Percentiles rank a stretch among this genome's conserved stretches.
Evolutionary conservation across 2,329 filamentous ascomycete genomes (phyloP).

Genomic region (Cladosporium sp.): DNA sequence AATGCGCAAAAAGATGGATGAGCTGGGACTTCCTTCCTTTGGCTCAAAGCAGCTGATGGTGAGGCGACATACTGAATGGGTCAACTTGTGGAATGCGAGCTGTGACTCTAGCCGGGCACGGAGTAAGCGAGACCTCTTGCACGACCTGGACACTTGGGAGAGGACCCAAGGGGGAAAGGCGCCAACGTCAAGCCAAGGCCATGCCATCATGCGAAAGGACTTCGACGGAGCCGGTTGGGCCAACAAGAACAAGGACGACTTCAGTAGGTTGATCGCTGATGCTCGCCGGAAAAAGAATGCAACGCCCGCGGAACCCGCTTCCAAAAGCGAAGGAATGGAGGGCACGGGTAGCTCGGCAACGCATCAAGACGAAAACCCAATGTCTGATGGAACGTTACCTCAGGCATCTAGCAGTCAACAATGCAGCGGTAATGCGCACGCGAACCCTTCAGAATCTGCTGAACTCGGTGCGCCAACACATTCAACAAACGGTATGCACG

Average conservation of each 20-base stretch:
- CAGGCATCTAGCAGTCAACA: too few relatives aligned
- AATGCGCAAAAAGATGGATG: conserved; percentile 72
- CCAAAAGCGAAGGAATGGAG: too few relatives aligned
- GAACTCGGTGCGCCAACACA: too few relatives aligned
- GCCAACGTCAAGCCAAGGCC: conserved; percentile 32
- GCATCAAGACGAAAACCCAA: too few relatives aligned
- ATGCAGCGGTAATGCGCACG: too few relatives aligned
- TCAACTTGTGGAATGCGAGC: conserved; percentile 94
- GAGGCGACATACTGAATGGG: conserved; percentile 82
- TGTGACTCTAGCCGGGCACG: conserved; percentile 76
- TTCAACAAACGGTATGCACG: too few relatives aligned
- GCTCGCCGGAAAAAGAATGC: conserved; percentile 53
- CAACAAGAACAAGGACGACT: conserved; percentile 64
- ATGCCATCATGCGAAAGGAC: conserved; percentile 70
- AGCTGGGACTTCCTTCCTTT: conserved; percentile 67
- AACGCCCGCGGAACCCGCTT: conserved; percentile 8
- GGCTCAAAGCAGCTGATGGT: conserved; percentile 67
- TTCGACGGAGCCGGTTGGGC: conserved; percentile 79
- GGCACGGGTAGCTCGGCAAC: too few relatives aligned
- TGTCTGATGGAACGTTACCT: too few relatives aligned
- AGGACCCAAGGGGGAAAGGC: conserved; percentile 65
- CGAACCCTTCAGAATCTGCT: too few relatives aligned
- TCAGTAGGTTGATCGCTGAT: conserved; percentile 70
- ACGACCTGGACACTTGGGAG: conserved; percentile 83
- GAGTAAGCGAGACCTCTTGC: conserved; percentile 62